Evolutionary conservation across 805 yeast species (phyloP).

Genomic region (Yarrowia sp.): DNA sequence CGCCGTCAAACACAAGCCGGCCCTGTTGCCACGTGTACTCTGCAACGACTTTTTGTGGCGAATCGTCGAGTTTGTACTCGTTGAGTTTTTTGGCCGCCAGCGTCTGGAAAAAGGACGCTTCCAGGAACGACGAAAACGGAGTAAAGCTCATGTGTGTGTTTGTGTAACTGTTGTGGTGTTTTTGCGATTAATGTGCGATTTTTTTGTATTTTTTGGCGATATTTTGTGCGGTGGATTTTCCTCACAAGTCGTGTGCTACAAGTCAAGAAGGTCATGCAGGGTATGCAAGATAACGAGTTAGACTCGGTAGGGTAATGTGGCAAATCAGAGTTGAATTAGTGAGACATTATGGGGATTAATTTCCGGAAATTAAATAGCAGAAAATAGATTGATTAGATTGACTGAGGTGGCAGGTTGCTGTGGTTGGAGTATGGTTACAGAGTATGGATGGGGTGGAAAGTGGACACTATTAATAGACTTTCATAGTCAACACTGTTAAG

Average conservation of each 20-base stretch:
- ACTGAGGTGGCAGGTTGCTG: no score
- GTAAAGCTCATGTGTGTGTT: conserved; percentile 38
- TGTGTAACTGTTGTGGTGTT: neutral
- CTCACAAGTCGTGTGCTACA: no score
- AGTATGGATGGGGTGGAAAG: no score
- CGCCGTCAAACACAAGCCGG: conserved; percentile 10
- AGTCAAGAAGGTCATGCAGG: no score
- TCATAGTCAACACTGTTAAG: no score
- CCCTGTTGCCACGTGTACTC: conserved; percentile 16
- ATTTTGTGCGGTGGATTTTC: neutral
- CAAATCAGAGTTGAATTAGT: neutral
- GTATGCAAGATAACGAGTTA: conserved; percentile 14
- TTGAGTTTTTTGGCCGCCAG: conserved; percentile 72
- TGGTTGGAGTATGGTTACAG: no score
- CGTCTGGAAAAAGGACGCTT: conserved; percentile 79
- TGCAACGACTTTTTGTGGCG: neutral
- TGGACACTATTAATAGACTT: no score
- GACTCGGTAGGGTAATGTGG: conserved; percentile 8
- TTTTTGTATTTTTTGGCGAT: neutral
- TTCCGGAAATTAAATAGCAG: neutral
- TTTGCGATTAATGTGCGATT: neutral
- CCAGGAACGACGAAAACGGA: conserved; percentile 69
- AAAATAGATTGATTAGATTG: neutral
- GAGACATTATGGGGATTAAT: neutral
- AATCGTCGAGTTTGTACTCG: conserved; percentile 59